Base-by-base conservation (phyloP, 768 basidiomycete species). In the Amanita inopinata region DNA sequence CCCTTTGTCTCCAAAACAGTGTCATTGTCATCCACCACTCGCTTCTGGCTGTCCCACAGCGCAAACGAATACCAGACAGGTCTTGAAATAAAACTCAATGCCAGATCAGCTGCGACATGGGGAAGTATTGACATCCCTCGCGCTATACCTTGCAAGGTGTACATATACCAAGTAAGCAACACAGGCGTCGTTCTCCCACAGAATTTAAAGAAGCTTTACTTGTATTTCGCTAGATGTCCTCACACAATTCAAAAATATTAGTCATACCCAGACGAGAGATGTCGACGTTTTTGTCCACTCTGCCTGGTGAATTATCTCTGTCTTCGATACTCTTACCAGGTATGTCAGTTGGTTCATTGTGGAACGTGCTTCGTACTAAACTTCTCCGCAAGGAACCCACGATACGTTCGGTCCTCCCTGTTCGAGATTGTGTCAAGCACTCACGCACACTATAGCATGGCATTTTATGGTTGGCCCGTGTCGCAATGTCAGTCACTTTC, bases 381-480 rank as follows among this genome's bases (percentile, higher is more conserved):
- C 33, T 42, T 18, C 17, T 38, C 41, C 15, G 34, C 10, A 38
- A 75, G 78, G 78, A 23, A 83, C 80, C 0, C 82, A 85, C 51
- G 79, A 85, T 54, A 78, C 80, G 80, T 78, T 59, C 45, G 74
- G 67, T 18, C 38, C 15, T 23, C 22, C 5, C 24, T 31, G 24
- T 24, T 23, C 17, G 30, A 22, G 32, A 3, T 14, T 20, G 5
- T 15, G 14, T 27, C 12, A 25, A 30, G 24, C 24, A 12, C 18
- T 33, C 8, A 14, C 25, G 5, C 40, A 33, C 15, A 46, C 1
- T 15, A 9, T 55, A 84, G 82, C 3, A 80, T 90, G 78, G 81
- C 88, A 6, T 77, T 88, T 48, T 82, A 89, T 50, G 84, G 85
- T 10, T 87, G 83, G 79, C 85, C 84, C 0, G 62, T 93, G 27